Evolutionary conservation across 208 protist species (phyloP).

Genomic region (Herpetomonas muscarum): DNA sequence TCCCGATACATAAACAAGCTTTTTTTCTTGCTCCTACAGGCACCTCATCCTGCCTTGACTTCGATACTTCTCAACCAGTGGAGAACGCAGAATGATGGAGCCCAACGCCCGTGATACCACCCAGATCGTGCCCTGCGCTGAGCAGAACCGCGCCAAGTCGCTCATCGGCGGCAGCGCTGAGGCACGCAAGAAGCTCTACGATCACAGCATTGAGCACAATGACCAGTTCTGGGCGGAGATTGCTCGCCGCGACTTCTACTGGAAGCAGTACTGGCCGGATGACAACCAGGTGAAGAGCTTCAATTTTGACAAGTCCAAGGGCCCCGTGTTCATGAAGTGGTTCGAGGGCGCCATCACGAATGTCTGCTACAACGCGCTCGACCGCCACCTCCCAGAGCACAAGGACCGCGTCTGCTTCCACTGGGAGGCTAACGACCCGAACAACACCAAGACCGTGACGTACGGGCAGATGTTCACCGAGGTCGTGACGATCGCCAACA

Average conservation of each 20-base stretch:
- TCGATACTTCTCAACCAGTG: background rate
- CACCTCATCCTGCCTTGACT: background rate
- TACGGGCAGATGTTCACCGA: conserved; percentile 83
- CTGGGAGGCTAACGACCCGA: conserved; percentile 84
- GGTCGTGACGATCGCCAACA: conserved; percentile 86
- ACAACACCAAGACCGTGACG: conserved; percentile 49
- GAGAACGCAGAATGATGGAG: background rate
- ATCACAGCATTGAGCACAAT: conserved; percentile 55
- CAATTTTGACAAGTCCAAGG: conserved; percentile 78
- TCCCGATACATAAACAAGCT: no score
- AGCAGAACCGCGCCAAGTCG: conserved; percentile 25
- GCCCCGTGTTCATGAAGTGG: conserved; percentile 69
- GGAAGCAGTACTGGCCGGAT: conserved; percentile 53
- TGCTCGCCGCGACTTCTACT: conserved; percentile 64
- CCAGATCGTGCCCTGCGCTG: background rate
- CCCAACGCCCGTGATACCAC: background rate
- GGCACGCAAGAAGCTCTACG: conserved; percentile 60
- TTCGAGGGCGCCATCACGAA: conserved; percentile 79
- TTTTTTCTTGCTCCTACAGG: background rate
- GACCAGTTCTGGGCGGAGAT: conserved; percentile 61
- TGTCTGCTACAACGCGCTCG: conserved; percentile 84
- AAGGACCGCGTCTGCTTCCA: conserved; percentile 80
- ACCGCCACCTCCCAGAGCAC: conserved; percentile 69
- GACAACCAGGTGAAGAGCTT: conserved; percentile 53
- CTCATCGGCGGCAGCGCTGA: conserved; percentile 31